Conservation (phyloP, 2,329 filamentous ascomycete species). For the Ophiostoma montium region DNA sequence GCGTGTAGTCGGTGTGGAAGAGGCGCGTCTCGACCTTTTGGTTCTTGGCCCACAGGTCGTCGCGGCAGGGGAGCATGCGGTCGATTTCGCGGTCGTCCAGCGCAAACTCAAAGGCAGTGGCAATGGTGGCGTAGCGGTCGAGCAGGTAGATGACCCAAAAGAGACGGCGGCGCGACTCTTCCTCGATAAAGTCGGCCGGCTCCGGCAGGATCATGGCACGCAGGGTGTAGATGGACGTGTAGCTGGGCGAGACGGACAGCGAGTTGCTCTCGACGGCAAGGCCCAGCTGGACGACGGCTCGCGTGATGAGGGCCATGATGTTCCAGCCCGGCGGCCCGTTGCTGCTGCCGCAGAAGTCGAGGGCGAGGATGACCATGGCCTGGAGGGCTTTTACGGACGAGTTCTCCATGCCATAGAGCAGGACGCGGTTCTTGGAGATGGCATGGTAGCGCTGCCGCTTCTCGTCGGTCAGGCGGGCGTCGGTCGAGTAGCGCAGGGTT, state of each 20-base stretch:
- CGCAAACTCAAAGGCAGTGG: constrained; percentile 84
- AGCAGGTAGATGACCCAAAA: constrained; percentile 94
- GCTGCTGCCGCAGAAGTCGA: constrained; percentile 73
- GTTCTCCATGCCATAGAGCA: constrained; percentile 79
- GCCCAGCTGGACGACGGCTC: constrained; percentile 78
- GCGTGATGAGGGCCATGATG: constrained; percentile 73
- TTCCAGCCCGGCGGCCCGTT: constrained; percentile 92
- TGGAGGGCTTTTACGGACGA: constrained; percentile 80
- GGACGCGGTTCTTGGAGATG: constrained; percentile 69
- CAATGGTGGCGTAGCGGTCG: constrained; percentile 79
- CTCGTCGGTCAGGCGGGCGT: constrained; percentile 58
- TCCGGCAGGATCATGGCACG: constrained; percentile 75
- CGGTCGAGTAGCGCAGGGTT: constrained; percentile 70
- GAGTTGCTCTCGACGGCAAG: constrained; percentile 73
- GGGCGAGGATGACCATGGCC: constrained; percentile 70
- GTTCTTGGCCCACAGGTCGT: constrained; percentile 75
- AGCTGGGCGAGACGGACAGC: constrained; percentile 61
- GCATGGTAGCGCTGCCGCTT: constrained; percentile 63
- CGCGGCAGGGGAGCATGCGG: constrained; percentile 70
- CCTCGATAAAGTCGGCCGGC: constrained; percentile 73
- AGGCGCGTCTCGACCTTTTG: constrained; percentile 72
- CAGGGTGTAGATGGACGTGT: constrained; percentile 78
- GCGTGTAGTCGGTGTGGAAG: constrained; percentile 45
- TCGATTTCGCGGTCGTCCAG: constrained; percentile 84
- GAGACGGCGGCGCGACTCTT: constrained; percentile 68